phyloP scores from a whole-genome alignment of 495 filamentous ascomycete species.

The Rhizodiscina lignyota region DNA sequence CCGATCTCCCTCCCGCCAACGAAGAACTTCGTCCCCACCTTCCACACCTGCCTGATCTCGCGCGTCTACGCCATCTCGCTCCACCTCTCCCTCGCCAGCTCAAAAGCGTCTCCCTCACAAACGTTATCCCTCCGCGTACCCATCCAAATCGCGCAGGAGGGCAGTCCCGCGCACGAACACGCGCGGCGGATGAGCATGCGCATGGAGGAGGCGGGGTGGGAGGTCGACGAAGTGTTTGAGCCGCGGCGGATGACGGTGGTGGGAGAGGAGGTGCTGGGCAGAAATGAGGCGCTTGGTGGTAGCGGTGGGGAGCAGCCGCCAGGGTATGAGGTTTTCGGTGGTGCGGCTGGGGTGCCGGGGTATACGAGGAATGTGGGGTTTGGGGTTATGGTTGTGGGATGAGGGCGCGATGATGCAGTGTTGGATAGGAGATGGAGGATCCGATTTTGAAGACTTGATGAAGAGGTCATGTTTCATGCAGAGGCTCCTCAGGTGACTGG shows the following conservation, averaged over 20 bases:
- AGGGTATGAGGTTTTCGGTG: too few relatives aligned
- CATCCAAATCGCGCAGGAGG: constrained; percentile 45
- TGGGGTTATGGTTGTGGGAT: too few relatives aligned
- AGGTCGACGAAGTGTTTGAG: neutral
- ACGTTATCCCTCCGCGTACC: constrained; percentile 53
- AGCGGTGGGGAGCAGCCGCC: neutral
- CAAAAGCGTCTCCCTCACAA: constrained; percentile 31
- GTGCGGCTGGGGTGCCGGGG: too few relatives aligned
- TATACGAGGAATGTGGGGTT: too few relatives aligned
- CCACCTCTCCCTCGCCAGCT: constrained; percentile 41
- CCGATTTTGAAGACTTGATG: too few relatives aligned
- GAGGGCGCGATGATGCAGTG: too few relatives aligned
- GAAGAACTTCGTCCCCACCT: constrained; percentile 69
- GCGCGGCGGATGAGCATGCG: constrained; percentile 1
- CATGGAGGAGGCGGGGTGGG: neutral
- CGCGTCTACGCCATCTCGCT: constrained; percentile 66
- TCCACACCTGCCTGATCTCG: constrained; percentile 71
- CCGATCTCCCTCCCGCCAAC: constrained; percentile 57
- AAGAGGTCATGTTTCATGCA: too few relatives aligned
- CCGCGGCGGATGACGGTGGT: neutral
- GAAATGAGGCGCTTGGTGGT: too few relatives aligned
- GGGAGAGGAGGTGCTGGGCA: neutral
- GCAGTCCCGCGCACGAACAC: constrained; percentile 2
- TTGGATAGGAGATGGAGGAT: too few relatives aligned
- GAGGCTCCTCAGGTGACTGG: too few relatives aligned